Conservation (phyloP, 139 green algal genomes). For the Coccomyxa sp. region DNA sequence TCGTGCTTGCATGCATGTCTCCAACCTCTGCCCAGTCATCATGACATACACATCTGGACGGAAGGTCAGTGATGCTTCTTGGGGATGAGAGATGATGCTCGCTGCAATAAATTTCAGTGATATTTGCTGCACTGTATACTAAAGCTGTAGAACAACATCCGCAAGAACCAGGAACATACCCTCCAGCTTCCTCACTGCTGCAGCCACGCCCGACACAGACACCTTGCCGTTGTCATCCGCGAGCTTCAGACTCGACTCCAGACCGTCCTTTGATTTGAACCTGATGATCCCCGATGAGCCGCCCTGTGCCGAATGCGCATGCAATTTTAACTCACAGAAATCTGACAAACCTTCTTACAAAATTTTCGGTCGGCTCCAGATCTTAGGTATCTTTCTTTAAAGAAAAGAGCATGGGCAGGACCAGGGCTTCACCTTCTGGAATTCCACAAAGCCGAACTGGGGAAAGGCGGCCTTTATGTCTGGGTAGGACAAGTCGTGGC, state of each 20-base stretch:
- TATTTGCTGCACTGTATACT: too few species aligned
- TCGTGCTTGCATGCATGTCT: too few species aligned
- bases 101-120: too few species aligned
- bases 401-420: background rate
- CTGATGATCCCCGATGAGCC: background rate
- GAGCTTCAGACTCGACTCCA: background rate
- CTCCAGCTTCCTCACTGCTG: background rate
- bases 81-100: background rate
- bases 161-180: background rate
- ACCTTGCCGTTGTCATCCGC: background rate
- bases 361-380: too few species aligned
- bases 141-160: too few species aligned
- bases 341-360: background rate
- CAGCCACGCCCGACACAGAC: background rate
- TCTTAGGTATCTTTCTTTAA: background rate
- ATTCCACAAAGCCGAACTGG: background rate
- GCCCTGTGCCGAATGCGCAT: background rate
- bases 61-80: background rate
- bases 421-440: background rate
- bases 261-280: background rate
- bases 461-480: constrained; percentile 2
- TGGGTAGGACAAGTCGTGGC: background rate
- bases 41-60: background rate
- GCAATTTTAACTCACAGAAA: background rate
- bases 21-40: background rate